Percentiles rank a stretch among this genome's conserved stretches.
These are phyloP conservation scores for Petunia axillaris DNA, from an alignment of 257 asterid species.

Conservation along the genomic window DNA sequence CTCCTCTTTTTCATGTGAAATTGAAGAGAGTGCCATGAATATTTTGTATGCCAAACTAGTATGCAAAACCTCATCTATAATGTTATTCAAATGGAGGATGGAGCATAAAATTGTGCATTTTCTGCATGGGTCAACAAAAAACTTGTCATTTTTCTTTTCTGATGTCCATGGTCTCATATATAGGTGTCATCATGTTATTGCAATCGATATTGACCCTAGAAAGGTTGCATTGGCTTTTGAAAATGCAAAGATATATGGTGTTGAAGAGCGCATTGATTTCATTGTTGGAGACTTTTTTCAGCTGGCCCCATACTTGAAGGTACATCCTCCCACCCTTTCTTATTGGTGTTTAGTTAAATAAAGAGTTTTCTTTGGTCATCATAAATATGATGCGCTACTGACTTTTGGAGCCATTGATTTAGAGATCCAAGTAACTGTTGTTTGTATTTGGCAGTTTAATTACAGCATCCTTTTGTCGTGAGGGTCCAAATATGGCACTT, in stretches of 20 bases:
- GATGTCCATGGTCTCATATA: not conserved
- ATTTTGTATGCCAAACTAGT: not conserved
- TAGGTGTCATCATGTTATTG: slow-evolving; percentile 77
- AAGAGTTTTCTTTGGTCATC: not conserved
- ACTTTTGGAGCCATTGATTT: slow-evolving; percentile 8
- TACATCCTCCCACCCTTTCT: slow-evolving; percentile 23
- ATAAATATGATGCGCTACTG: not conserved
- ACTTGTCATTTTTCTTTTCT: not conserved
- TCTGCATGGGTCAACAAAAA: slow-evolving; percentile 7
- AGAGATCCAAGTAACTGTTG: not conserved
- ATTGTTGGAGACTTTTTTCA: slow-evolving; percentile 83
- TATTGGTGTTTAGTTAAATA: slow-evolving; percentile 1
- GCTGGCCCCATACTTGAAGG: slow-evolving; percentile 82
- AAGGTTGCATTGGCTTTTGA: slow-evolving; percentile 61
- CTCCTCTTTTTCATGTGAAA: not conserved
- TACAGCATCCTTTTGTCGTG: not conserved
- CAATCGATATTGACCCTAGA: slow-evolving; percentile 80
- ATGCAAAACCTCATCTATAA: not conserved
- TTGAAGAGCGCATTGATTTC: slow-evolving; percentile 76
- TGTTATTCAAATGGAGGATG: not conserved
- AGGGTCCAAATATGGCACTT: not conserved
- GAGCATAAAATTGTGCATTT: slow-evolving; percentile 1
- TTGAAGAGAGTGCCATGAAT: not conserved
- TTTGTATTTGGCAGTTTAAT: not conserved
- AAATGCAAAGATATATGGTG: slow-evolving; percentile 89